phyloP scores from a whole-genome alignment of 2,329 filamentous ascomycete species.

The Cercospora nicotianae region DNA sequence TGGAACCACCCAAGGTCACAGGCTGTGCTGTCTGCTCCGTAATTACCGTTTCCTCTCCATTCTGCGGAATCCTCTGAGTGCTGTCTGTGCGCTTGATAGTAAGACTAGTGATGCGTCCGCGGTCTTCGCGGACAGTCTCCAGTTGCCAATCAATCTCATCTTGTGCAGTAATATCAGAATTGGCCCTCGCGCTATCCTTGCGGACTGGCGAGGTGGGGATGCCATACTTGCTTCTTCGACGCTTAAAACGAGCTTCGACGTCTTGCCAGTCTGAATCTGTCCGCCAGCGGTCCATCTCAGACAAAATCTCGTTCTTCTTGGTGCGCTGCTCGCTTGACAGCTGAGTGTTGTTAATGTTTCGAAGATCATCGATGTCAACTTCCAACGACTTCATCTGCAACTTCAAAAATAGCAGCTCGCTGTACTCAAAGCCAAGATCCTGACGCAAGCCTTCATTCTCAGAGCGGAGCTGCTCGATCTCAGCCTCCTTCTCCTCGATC shows the following conservation, averaged over 20 bases:
- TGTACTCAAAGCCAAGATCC: slow-evolving; percentile 42
- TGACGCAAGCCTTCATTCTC: slow-evolving; percentile 42
- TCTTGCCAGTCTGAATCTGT: slow-evolving; percentile 38
- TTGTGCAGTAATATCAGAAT: slow-evolving; percentile 14
- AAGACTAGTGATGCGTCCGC: slow-evolving; percentile 31
- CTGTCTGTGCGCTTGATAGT: slow-evolving; percentile 31
- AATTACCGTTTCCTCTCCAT: slow-evolving; percentile 4
- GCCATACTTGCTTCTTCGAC: slow-evolving; percentile 35
- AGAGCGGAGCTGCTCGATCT: slow-evolving; percentile 37
- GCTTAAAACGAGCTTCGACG: slow-evolving; percentile 37
- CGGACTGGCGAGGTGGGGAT: slow-evolving; percentile 25
- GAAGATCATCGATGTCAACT: slow-evolving; percentile 33
- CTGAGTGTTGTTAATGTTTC: slow-evolving; percentile 21
- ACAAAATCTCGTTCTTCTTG: slow-evolving; percentile 29
- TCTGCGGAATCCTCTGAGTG: slow-evolving; percentile 11
- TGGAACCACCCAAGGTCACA: slow-evolving; percentile 21
- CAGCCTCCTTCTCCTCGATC: slow-evolving; percentile 36
- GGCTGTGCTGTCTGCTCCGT: slow-evolving; percentile 11
- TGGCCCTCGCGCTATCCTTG: slow-evolving; percentile 12
- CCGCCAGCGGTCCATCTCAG: slow-evolving; percentile 41
- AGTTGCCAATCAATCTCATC: slow-evolving; percentile 31
- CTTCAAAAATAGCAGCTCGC: slow-evolving; percentile 43
- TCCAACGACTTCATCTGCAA: slow-evolving; percentile 43
- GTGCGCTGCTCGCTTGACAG: slow-evolving; percentile 11
- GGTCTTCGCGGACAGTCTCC: slow-evolving; percentile 31